Evolutionary conservation across 768 basidiomycete genomes (phyloP).

Genomic region (Trametes gibbosa): DNA sequence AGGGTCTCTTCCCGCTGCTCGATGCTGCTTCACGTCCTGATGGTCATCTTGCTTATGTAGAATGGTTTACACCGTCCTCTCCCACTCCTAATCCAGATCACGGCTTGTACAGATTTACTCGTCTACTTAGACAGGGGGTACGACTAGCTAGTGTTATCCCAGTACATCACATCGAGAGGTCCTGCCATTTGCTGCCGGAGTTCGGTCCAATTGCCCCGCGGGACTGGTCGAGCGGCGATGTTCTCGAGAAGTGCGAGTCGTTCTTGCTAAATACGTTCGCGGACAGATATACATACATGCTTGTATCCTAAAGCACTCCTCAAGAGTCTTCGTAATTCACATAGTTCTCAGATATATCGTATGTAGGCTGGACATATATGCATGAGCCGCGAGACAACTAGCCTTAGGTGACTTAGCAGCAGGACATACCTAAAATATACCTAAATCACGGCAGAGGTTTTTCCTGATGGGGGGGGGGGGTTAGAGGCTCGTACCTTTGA

Average conservation of each 20-base stretch:
- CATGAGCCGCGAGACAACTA: neutral
- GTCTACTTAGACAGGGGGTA: neutral
- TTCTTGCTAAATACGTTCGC: neutral
- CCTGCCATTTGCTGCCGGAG: neutral
- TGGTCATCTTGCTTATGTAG: neutral
- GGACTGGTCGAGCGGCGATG: neutral
- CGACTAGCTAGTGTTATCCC: neutral
- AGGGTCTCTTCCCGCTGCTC: neutral
- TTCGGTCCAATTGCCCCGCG: neutral
- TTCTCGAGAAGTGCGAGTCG: neutral
- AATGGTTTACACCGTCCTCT: neutral
- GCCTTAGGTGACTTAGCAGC: neutral
- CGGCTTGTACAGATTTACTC: neutral
- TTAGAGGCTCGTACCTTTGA: too few species aligned
- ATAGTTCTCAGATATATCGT: neutral
- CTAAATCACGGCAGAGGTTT: neutral
- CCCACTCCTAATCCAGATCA: neutral
- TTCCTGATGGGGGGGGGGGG: too few species aligned
- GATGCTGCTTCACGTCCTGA: neutral
- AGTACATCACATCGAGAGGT: neutral
- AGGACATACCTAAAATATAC: neutral
- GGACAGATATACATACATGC: neutral
- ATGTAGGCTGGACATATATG: neutral
- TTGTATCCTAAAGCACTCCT: neutral
- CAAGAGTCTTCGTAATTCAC: neutral